Conservation (phyloP, 345 rosid genomes). For the Eucalyptus curtisii region DNA sequence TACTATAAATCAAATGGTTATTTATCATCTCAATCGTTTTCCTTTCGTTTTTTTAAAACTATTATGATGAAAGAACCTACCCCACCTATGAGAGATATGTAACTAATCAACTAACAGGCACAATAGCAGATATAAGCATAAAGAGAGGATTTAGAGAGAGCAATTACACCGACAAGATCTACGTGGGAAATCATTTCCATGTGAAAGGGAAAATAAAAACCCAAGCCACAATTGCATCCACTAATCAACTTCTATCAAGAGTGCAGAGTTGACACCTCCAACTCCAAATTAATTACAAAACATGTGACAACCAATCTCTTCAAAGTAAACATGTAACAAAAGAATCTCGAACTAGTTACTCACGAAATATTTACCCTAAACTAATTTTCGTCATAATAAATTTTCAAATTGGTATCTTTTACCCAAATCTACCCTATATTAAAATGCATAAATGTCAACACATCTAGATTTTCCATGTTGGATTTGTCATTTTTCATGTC, state of each 20-base stretch:
- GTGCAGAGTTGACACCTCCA: background rate
- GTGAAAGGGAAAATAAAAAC: background rate
- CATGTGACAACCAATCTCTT: background rate
- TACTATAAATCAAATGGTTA: background rate
- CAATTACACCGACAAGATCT: background rate
- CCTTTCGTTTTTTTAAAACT: background rate
- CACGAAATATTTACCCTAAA: rapidly evolving
- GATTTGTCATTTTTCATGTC: background rate
- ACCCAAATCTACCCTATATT: background rate
- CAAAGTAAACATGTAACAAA: no score
- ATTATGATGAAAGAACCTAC: background rate
- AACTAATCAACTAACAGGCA: background rate
- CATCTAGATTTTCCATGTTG: background rate
- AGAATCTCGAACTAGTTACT: background rate
- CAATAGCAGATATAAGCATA: background rate
- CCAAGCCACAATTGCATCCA: background rate
- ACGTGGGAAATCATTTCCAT: background rate
- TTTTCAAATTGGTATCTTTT: no score
- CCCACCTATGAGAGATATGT: background rate
- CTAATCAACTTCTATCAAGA: background rate
- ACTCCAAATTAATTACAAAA: background rate
- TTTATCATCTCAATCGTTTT: background rate
- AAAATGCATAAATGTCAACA: background rate
- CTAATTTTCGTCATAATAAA: no score
- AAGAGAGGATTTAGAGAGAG: background rate